Evolutionary conservation across 805 yeast species (phyloP).

Genomic region (Jamesozyma piceae): DNA sequence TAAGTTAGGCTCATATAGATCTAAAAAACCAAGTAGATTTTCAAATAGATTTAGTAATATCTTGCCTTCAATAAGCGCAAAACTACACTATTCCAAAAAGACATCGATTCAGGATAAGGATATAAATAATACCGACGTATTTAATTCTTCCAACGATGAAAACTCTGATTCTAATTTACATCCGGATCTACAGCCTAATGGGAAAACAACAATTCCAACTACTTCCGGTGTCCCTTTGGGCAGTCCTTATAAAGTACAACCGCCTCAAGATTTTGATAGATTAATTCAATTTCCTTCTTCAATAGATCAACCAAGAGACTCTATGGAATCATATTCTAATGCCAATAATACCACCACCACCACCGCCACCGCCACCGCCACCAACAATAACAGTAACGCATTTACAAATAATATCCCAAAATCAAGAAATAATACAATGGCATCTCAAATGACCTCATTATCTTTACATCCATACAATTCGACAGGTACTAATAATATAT

Average conservation of each 20-base stretch:
- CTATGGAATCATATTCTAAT: neutral
- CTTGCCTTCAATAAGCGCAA: conserved; percentile 31
- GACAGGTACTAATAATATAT: conserved; percentile 15
- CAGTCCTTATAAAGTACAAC: neutral
- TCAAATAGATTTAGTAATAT: conserved; percentile 29
- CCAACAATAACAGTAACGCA: conserved; percentile 4
- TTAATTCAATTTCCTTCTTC: conserved; percentile 6
- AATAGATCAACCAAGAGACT: conserved; percentile 1
- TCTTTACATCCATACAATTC: conserved; percentile 15
- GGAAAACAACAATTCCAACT: neutral
- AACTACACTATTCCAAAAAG: conserved; percentile 19
- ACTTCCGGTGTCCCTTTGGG: conserved; percentile 1
- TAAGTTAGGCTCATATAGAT: conserved; percentile 28
- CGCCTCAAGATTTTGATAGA: neutral
- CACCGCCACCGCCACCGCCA: neutral
- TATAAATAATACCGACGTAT: neutral
- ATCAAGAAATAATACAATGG: conserved; percentile 27
- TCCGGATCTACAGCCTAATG: conserved; percentile 3
- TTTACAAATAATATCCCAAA: conserved; percentile 6
- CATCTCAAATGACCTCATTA: conserved; percentile 27
- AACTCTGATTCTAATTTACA: conserved; percentile 9
- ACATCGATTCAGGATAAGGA: conserved; percentile 7
- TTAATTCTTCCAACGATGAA: conserved; percentile 4
- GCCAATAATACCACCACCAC: conserved; percentile 6
- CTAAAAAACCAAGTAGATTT: conserved; percentile 26